A percentile compares a stretch with the other conserved stretches of the same genome.
Conservation (phyloP, 2,329 filamentous ascomycete species). For the Ophiocordyceps camponoti-leonardi region DNA sequence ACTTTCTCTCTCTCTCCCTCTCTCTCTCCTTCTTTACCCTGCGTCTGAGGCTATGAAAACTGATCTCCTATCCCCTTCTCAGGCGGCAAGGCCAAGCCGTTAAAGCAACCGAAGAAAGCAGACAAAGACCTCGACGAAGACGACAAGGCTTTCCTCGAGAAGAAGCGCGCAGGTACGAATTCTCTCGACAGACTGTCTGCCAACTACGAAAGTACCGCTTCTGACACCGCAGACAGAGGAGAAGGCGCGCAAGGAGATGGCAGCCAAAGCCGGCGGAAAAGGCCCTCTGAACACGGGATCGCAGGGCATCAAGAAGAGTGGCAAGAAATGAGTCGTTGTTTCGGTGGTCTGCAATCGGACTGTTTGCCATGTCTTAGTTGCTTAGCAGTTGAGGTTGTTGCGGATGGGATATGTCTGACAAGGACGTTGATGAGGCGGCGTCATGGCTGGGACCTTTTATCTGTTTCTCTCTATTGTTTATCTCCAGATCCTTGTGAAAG, state of each 20-base stretch:
- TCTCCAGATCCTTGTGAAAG: no score
- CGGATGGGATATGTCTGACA: no score
- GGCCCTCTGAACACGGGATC: slow-evolving; percentile 70
- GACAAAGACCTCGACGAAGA: slow-evolving; percentile 75
- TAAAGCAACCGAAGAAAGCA: slow-evolving; percentile 80
- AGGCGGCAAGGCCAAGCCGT: slow-evolving; percentile 72
- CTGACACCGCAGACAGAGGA: slow-evolving; percentile 37
- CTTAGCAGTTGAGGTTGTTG: no score
- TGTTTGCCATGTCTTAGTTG: no score
- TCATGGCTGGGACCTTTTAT: no score
- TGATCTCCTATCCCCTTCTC: not conserved
- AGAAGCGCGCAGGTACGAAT: slow-evolving; percentile 66
- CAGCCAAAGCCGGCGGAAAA: slow-evolving; percentile 70
- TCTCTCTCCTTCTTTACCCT: not conserved
- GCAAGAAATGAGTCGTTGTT: slow-evolving; percentile 59
- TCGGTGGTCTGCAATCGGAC: no score
- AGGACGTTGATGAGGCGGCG: no score
- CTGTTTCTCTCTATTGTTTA: no score
- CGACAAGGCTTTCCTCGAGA: slow-evolving; percentile 65
- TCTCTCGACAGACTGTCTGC: no score
- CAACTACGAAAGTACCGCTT: no score
- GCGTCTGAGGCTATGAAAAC: no score
- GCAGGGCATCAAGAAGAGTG: slow-evolving; percentile 95
- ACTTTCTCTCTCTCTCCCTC: not conserved
- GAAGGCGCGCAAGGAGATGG: slow-evolving; percentile 71